Evolutionary conservation across 176 grass and related monocot species (phyloP), one percentile per base, ranked within the genome.

Genomic region (Oryza nivara): DNA sequence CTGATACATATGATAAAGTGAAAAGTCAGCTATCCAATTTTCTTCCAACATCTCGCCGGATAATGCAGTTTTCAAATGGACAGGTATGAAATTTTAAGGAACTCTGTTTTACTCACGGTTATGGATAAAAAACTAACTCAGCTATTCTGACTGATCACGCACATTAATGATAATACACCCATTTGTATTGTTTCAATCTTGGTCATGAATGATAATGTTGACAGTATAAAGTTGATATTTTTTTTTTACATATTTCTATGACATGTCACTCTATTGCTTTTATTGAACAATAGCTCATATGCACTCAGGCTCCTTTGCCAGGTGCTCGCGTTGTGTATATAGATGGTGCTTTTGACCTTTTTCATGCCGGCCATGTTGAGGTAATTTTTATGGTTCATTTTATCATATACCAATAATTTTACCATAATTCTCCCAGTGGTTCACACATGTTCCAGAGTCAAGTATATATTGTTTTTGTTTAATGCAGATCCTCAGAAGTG

Each of bases 331-430:
- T 98, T 8, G 83, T 98, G 81, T 98, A 98, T 80, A 93, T 98
- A 85, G 96, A 98, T 90, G 96, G 96, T 17, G 47, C 93, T 72
- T 98, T 95, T 86, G 96, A 98, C 79, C 91, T 98, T 89, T 98
- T 98, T 83, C 93, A 98, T 65, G 96, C 96, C 36, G 96, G 96
- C 60, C 91, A 98, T 85, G 96, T 98, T 48, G 96, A 98, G 93
- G 96, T 98, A 85, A 28, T 11, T 83, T 83, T 72, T 65, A 43
- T 71, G 70, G 45, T 84, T 85, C 10, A 74, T 56, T 7, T 56
- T 56, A 56, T 56, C 52, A 56, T 58, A 34, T 71, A 74, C 47
- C 77, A 79, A 91, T 79, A 68, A 78, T 41, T 72, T 89, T 82
- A 47, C 65, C 32, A 7, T n/a, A 35, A 64, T 4, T 40, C 61